Conservation (phyloP, 106 monocot species). For the Dioscorea dumetorum region DNA sequence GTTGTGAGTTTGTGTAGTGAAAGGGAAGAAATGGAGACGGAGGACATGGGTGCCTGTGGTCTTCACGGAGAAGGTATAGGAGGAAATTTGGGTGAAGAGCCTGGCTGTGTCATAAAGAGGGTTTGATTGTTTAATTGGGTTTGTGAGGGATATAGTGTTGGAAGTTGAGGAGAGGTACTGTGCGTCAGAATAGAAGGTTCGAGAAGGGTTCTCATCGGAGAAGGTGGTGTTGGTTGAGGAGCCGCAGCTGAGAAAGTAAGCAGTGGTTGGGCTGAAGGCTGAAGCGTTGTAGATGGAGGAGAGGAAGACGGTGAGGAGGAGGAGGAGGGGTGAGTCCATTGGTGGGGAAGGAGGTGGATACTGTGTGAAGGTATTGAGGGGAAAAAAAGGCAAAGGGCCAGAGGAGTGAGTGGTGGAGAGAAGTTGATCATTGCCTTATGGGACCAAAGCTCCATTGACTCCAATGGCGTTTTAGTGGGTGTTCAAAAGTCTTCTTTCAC, state of each 20-base stretch:
- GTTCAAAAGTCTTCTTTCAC: too few species aligned
- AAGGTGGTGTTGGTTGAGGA: conserved; percentile 12
- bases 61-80: conserved; percentile 51
- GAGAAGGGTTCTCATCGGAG: conserved; percentile 16
- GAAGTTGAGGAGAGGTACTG: conserved; percentile 11
- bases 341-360: background rate
- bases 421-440: background rate
- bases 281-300: conserved; percentile 8
- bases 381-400: background rate
- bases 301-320: conserved; percentile 11
- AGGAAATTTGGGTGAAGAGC: conserved; percentile 44
- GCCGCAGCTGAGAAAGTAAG: conserved; percentile 42
- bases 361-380: background rate
- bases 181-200: conserved; percentile 37
- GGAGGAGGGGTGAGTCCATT: background rate
- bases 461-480: background rate
- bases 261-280: conserved; percentile 17
- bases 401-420: background rate
- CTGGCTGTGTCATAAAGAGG: conserved; percentile 47
- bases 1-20: conserved; percentile 21
- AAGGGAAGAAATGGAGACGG: conserved; percentile 85
- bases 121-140: background rate
- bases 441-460: background rate
- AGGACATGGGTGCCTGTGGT: conserved; percentile 35
- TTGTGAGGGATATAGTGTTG: background rate